Conservation (phyloP, 1,284 basidiomycete species). For the Rhodotorula sp. region DNA sequence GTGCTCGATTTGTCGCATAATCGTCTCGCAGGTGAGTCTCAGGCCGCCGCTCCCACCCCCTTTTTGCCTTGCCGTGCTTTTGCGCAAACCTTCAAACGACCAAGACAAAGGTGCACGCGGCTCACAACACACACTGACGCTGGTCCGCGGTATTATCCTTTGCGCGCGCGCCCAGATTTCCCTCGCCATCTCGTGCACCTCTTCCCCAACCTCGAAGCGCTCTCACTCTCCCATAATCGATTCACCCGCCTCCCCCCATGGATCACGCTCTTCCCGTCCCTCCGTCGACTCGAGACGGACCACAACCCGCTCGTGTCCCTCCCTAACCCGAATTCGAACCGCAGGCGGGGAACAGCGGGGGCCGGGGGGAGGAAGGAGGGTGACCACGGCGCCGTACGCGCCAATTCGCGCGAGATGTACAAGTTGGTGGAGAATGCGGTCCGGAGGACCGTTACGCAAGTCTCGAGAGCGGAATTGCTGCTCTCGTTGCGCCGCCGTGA, state of each 20-base stretch:
- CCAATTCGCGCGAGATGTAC: not conserved
- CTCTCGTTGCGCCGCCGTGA: not conserved
- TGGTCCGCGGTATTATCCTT: no score
- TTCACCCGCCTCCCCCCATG: constrained; percentile 25
- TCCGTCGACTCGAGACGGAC: constrained; percentile 24
- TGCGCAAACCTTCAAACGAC: no score
- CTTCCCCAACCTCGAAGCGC: constrained; percentile 28
- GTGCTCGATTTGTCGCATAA: constrained; percentile 34
- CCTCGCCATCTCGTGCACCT: constrained; percentile 17
- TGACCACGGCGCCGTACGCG: not conserved
- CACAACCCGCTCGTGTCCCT: constrained; percentile 26
- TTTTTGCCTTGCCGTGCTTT: no score
- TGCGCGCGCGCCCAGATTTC: constrained; percentile 5
- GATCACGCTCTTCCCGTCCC: constrained; percentile 21
- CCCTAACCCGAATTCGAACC: not conserved
- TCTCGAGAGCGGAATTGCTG: no score
- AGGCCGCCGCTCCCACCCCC: no score
- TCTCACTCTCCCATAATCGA: constrained; percentile 32
- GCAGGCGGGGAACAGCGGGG: no score
- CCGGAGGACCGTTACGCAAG: no score
- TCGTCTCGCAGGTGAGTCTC: not conserved
- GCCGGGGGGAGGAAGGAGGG: not conserved
- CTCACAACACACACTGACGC: no score
- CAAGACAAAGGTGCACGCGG: no score
- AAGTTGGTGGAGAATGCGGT: not conserved